Evolutionary conservation across 257 asterid species (phyloP).

Genomic region (Gardenia jasminoides): DNA sequence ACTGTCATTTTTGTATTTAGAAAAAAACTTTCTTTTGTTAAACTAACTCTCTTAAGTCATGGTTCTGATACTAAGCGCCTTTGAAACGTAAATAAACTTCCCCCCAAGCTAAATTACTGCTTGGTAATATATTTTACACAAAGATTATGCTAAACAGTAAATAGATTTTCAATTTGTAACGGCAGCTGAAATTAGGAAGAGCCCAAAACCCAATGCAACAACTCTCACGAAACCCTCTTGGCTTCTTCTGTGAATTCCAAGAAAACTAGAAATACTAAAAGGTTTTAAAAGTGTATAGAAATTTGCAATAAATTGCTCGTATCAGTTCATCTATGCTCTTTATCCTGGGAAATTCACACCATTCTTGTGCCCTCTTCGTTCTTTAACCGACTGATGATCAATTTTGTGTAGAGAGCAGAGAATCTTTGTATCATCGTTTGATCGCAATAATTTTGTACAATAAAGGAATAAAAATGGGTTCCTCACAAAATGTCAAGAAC

Average conservation of each 20-base stretch:
- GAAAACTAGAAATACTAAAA: background rate
- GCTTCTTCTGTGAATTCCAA: too few relatives aligned
- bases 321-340: background rate
- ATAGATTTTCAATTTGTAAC: too few relatives aligned
- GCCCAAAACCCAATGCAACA: background rate
- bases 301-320: background rate
- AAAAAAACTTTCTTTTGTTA: too few relatives aligned
- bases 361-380: background rate
- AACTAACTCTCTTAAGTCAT: too few relatives aligned
- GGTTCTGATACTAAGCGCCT: too few relatives aligned
- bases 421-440: background rate
- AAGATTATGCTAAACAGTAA: background rate
- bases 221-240: background rate
- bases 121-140: background rate
- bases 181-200: background rate
- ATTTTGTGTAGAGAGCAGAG: background rate
- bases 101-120: too few relatives aligned
- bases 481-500: slow-evolving; percentile 25
- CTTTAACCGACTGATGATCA: background rate
- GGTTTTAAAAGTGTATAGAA: background rate
- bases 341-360: background rate
- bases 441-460: background rate
- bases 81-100: too few relatives aligned
- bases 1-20: too few relatives aligned
- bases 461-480: slow-evolving; percentile 26